Conservation (phyloP, 1,139 yeast species). For the Taphrina betulina region DNA sequence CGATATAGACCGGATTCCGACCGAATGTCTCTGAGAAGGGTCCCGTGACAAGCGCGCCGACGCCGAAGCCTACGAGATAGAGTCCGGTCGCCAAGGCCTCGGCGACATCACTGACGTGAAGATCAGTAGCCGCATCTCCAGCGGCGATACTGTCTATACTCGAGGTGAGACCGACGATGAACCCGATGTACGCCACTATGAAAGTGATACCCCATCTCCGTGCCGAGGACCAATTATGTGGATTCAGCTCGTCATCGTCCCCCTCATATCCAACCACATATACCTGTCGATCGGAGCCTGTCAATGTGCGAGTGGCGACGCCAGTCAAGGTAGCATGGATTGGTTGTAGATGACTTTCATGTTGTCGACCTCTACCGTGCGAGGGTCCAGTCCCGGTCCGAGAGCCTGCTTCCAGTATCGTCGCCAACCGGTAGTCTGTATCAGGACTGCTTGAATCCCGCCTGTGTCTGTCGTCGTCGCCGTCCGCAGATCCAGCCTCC, state of each 20-base stretch:
- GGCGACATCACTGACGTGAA: slow-evolving; percentile 48
- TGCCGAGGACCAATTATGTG: slow-evolving; percentile 42
- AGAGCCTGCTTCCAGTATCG: not conserved
- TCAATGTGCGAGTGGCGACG: not conserved
- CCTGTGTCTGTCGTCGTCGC: not conserved
- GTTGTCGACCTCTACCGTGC: no score
- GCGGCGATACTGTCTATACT: slow-evolving; percentile 48
- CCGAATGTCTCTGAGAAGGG: slow-evolving; percentile 58
- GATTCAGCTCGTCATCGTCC: not conserved
- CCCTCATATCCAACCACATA: not conserved
- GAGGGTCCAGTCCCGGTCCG: no score
- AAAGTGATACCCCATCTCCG: slow-evolving; percentile 29
- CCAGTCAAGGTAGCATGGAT: not conserved
- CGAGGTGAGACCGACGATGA: slow-evolving; percentile 62
- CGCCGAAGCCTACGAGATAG: slow-evolving; percentile 63
- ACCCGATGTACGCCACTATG: slow-evolving; percentile 46
- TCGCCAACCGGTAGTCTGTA: not conserved
- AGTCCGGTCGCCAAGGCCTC: slow-evolving; percentile 68
- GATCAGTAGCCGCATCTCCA: slow-evolving; percentile 63
- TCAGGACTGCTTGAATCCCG: not conserved
- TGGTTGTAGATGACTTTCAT: not conserved
- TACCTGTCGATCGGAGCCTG: not conserved
- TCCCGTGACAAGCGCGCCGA: slow-evolving; percentile 74
- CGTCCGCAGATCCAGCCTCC: not conserved
- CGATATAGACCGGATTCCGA: slow-evolving; percentile 63